A percentile compares a stretch with the other conserved stretches of the same genome.
phyloP scores from a whole-genome alignment of 352 stramenopile genomes.

The Blastocystis sp. region DNA sequence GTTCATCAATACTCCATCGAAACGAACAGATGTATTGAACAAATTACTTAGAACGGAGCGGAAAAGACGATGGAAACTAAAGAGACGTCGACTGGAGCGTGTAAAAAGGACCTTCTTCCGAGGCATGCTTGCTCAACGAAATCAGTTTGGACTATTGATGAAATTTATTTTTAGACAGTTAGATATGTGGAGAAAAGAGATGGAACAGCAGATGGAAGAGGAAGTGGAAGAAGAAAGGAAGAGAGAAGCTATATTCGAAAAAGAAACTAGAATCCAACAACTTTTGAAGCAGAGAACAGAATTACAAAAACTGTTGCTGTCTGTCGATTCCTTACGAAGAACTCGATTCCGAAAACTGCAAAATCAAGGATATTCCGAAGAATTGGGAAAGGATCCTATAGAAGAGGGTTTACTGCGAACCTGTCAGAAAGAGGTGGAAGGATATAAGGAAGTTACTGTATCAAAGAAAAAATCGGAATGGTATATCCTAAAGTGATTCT shows the following conservation, averaged over 20 bases:
- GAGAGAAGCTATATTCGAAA: conserved; percentile 15
- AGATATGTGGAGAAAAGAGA: conserved; percentile 23
- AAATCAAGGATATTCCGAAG: not conserved
- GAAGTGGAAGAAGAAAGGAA: conserved; percentile 25
- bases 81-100: conserved; percentile 23
- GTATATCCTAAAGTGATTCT: not conserved
- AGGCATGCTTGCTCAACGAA: conserved; percentile 37
- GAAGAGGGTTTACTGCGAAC: not conserved
- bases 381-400: not conserved
- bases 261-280: not conserved
- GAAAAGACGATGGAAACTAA: conserved; percentile 39
- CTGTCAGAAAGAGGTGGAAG: not conserved
- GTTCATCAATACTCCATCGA: conserved; percentile 3
- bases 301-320: conserved; percentile 27
- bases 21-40: conserved; percentile 28
- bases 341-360: not conserved
- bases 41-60: conserved; percentile 35
- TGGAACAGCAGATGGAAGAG: conserved; percentile 28
- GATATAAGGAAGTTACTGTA: conserved; percentile 2
- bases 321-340: not conserved
- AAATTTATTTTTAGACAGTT: conserved; percentile 20
- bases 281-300: not conserved
- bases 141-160: not conserved
- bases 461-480: conserved; percentile 33
- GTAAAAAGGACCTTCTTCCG: conserved; percentile 36